These are phyloP conservation scores for Clathrospora elynae DNA, from an alignment of 2,329 filamentous ascomycete genomes.

Conservation along the genomic window DNA sequence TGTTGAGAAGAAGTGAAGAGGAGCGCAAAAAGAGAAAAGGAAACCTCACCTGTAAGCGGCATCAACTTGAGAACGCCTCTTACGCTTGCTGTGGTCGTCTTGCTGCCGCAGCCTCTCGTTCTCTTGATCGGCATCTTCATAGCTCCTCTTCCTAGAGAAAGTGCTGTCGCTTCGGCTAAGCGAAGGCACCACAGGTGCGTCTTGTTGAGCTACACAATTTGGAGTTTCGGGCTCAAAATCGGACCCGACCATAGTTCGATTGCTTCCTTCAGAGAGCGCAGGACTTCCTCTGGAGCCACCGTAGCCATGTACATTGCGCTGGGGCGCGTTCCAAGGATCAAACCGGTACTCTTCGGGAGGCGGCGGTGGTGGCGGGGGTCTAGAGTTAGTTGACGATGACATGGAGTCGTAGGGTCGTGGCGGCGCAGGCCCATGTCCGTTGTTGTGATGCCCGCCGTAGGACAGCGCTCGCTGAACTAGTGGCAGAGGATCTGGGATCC, in stretches of 20 bases:
- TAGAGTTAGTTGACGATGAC: conserved; percentile 19
- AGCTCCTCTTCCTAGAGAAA: conserved; percentile 44
- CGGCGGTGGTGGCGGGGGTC: conserved; percentile 31
- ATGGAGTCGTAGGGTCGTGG: conserved; percentile 37
- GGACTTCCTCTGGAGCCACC: conserved; percentile 37
- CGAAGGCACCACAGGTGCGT: conserved; percentile 18
- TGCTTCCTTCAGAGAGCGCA: conserved; percentile 42
- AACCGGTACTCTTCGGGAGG: conserved; percentile 22
- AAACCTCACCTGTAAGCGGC: conserved; percentile 44
- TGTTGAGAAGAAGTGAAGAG: neutral
- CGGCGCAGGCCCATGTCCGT: conserved; percentile 13
- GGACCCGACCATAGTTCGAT: conserved; percentile 42
- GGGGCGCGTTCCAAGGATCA: conserved; percentile 32
- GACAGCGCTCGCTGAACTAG: conserved; percentile 31
- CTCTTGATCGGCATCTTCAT: conserved; percentile 42
- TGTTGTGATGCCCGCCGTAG: conserved; percentile 24
- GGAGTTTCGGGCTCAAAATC: conserved; percentile 40
- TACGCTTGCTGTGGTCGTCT: conserved; percentile 46
- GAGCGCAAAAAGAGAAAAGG: neutral
- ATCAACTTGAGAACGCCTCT: conserved; percentile 44
- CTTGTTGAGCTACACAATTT: conserved; percentile 17
- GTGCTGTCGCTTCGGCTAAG: conserved; percentile 41
- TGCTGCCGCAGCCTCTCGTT: conserved; percentile 41
- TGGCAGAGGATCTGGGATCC: conserved; percentile 7
- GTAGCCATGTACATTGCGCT: conserved; percentile 22